These are phyloP conservation scores for Eucalyptus dawsonii DNA, from an alignment of 345 rosid genomes.

Conservation along the genomic window DNA sequence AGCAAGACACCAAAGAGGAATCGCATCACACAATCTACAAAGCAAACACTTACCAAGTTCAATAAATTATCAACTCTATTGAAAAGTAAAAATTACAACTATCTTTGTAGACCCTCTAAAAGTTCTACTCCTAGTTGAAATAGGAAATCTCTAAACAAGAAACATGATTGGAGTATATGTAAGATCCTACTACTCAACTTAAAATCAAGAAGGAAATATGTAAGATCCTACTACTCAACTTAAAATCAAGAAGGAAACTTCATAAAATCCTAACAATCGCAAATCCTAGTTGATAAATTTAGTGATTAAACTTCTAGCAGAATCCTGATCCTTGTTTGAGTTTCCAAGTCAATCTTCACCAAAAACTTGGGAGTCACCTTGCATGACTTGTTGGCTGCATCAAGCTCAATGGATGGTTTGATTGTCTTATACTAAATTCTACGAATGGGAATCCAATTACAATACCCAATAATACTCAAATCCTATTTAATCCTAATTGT, in stretches of 20 bases:
- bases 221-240: neutral
- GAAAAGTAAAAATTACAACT: neutral
- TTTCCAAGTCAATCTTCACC: neutral
- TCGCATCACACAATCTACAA: neutral
- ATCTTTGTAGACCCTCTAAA: neutral
- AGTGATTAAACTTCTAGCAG: neutral
- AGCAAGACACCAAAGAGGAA: too few species aligned
- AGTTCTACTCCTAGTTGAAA: neutral
- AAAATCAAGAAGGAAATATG: fast-evolving
- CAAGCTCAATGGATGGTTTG: neutral
- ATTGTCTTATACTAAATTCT: neutral
- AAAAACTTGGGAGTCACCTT: neutral
- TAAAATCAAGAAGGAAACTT: neutral
- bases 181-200: neutral
- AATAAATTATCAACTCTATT: neutral
- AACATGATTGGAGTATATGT: fast-evolving
- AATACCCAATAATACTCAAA: neutral
- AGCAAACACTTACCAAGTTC: neutral
- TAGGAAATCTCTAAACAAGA: neutral
- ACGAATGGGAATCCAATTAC: neutral
- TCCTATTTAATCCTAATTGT: too few species aligned
- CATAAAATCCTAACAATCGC: neutral
- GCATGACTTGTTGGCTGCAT: neutral
- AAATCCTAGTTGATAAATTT: neutral
- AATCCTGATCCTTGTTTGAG: neutral